Conservation (phyloP, 169 alveolate species). For the Cryptosporidium bovis region DNA sequence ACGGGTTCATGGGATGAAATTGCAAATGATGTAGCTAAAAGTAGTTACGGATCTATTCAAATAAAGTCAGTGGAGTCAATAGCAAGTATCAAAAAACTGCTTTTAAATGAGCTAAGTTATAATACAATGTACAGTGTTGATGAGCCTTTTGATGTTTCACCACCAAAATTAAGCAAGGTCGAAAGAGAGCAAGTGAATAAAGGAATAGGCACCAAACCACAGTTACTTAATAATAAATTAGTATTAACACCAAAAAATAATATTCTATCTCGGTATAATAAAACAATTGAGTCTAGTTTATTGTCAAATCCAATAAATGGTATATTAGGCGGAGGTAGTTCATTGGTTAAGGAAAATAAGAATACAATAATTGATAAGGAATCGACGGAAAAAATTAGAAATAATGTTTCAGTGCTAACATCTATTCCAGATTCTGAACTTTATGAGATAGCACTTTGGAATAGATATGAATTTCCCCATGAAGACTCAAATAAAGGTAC, state of each 20-base stretch:
- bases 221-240: constrained; percentile 3
- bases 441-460: constrained; percentile 58
- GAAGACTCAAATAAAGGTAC: constrained; percentile 44
- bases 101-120: constrained; percentile 23
- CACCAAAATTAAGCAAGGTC: constrained; percentile 22
- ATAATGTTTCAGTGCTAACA: constrained; percentile 8
- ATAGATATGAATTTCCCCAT: constrained; percentile 42
- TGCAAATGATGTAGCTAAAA: constrained; percentile 39
- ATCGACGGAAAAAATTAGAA: neutral
- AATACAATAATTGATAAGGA: neutral
- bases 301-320: neutral
- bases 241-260: constrained; percentile 16
- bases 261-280: neutral
- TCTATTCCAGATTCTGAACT: constrained; percentile 58
- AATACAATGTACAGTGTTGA: constrained; percentile 61
- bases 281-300: neutral
- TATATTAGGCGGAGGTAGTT: neutral
- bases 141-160: constrained; percentile 69
- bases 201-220: constrained; percentile 15
- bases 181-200: constrained; percentile 19
- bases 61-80: constrained; percentile 21
- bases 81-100: neutral
- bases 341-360: neutral
- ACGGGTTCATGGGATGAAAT: constrained; percentile 70
- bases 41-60: constrained; percentile 48